A percentile compares a stretch with the other conserved stretches of the same genome.
These are phyloP conservation scores for Aspergillus novofumigatus DNA, from an alignment of 2,329 filamentous ascomycete species.

Conservation along the genomic window DNA sequence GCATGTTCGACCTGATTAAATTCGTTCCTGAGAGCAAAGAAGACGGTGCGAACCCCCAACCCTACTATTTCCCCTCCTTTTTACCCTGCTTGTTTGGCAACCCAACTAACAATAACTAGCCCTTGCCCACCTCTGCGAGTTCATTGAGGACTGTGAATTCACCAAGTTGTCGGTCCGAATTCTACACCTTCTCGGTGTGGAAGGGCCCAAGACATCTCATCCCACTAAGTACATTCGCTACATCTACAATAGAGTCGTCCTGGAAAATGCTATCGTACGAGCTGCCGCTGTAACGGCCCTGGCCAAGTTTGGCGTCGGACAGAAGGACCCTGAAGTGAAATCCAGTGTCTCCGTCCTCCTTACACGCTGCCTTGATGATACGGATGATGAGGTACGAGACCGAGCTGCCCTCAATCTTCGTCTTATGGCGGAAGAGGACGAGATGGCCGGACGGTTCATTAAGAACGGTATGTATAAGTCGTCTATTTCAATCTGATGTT, in stretches of 20 bases:
- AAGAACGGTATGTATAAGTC: conserved; percentile 67
- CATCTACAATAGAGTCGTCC: conserved; percentile 96
- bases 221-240: conserved; percentile 99
- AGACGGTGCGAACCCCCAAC: conserved; percentile 44
- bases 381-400: conserved; percentile 95
- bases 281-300: conserved; percentile 93
- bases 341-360: conserved; percentile 89
- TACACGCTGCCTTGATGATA: conserved; percentile 89
- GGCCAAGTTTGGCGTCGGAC: conserved; percentile 94
- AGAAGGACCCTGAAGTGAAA: conserved; percentile 96
- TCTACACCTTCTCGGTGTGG: conserved; percentile 85
- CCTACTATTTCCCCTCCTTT: background rate
- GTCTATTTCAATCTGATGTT: background rate
- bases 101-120: conserved; percentile 46
- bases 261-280: conserved; percentile 94
- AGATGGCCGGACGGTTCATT: conserved; percentile 80
- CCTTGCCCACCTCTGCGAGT: conserved; percentile 92
- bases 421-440: conserved; percentile 87
- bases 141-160: conserved; percentile 99
- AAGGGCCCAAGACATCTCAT: conserved; percentile 91
- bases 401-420: conserved; percentile 88
- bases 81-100: background rate
- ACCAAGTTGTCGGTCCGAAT: conserved; percentile 96
- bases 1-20: conserved; percentile 99
- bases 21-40: conserved; percentile 87